Evolutionary conservation across 108 stramenopile genomes (phyloP), one percentile per base, ranked within the genome.

Genomic region (Cyclotella distinguenda): DNA sequence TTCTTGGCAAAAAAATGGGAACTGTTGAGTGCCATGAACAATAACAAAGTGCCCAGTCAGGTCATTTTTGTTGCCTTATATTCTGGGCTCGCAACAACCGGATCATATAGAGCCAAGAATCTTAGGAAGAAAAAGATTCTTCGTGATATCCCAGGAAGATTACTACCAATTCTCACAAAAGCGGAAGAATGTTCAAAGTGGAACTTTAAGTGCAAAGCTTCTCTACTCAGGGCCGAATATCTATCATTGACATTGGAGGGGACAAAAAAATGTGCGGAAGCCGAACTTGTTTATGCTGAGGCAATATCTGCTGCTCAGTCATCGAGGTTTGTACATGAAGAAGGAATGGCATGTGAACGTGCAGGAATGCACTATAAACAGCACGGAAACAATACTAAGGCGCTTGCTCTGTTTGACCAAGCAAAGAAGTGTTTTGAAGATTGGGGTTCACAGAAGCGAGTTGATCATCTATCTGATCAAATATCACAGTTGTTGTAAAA

Each of bases 261-360:
- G 39, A 70, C 3, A 60, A 62, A 7, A 39, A 38, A 23, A n/a
- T n/a, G n/a, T n/a, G n/a, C n/a, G n/a, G 53, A 61, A 28, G 69
- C 69, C 19, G 36, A 54, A 19, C 3, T 3, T 44, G 49, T 42
- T 18, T 70, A 55, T 22, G 23, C 23, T 8, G 43, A 19, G 16
- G 60, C 69, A 10, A 62, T 70, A 30, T 19, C 21, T 18, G 43
- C 53, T 9, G 60, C 69, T 45, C 19, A 34, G 15, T 53, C 50
- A 9, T 62, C 60, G 25, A 32, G 31, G 2, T 70, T 62, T 25
- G 18, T 62, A 40, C 69, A 70, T 21, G 69, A 70, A 53, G 58
- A 70, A 46, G 69, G 69, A 44, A 60, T 70, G 40, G 69, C 69
- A 46, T 70, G 60, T 45, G 69, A 70, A 32, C 53, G 61, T 44